phyloP scores from a whole-genome alignment of 75 land plant species.

The Larix kaempferi region DNA sequence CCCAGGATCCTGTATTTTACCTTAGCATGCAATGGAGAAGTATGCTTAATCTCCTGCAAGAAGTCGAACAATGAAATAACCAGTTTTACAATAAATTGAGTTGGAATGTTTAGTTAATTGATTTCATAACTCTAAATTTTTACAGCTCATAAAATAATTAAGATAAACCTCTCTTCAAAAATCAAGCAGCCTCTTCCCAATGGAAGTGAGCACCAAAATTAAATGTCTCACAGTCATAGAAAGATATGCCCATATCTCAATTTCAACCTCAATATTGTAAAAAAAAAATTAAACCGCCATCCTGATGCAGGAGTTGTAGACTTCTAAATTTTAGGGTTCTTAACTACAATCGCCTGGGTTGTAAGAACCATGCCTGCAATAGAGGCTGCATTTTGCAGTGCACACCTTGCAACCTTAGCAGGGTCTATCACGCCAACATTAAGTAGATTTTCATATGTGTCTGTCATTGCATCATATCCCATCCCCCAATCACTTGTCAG shows the following conservation, averaged over 20 bases:
- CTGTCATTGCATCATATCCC: constrained; percentile 92
- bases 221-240: not conserved
- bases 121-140: not conserved
- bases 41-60: not conserved
- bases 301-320: constrained; percentile 46
- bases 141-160: not conserved
- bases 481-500: constrained; percentile 71
- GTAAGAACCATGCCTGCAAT: constrained; percentile 94
- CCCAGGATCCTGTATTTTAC: too few relatives aligned
- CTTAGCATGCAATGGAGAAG: too few relatives aligned
- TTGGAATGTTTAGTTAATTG: not conserved
- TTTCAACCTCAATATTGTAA: not conserved
- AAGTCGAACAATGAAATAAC: not conserved
- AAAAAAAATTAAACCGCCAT: constrained; percentile 32
- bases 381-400: constrained; percentile 82
- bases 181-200: not conserved
- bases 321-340: constrained; percentile 60
- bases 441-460: constrained; percentile 75
- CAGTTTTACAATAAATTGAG: too few relatives aligned
- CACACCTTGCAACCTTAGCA: constrained; percentile 89
- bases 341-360: constrained; percentile 89
- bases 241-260: not conserved
- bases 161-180: not conserved
- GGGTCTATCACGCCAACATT: constrained; percentile 83
- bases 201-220: not conserved